Conservation (phyloP, 805 yeast genomes). For the Candida patagonica region DNA sequence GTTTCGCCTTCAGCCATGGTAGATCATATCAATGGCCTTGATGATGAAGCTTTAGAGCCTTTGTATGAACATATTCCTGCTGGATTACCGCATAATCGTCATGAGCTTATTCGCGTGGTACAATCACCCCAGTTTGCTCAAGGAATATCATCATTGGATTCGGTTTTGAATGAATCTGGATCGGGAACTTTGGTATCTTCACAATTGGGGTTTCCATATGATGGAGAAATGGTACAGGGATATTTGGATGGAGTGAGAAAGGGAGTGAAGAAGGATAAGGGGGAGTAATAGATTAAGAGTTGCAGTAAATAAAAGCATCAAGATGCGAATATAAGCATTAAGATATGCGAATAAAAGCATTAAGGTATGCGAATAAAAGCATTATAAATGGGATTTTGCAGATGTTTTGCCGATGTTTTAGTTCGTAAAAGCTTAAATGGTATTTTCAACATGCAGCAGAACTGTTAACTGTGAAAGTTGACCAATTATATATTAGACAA, state of each 20-base stretch:
- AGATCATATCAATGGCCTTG: conserved; percentile 26
- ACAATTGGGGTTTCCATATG: conserved; percentile 39
- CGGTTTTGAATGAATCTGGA: conserved; percentile 35
- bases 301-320: no score
- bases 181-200: conserved; percentile 39
- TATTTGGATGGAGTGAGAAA: conserved; percentile 38
- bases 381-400: no score
- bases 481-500: no score
- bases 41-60: conserved; percentile 25
- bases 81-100: conserved; percentile 30
- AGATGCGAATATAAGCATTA: no score
- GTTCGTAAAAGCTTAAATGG: no score
- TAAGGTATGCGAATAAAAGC: no score
- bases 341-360: no score
- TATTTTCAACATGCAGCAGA: no score
- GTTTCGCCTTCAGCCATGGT: conserved; percentile 28
- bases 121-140: conserved; percentile 42
- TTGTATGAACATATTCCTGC: conserved; percentile 37
- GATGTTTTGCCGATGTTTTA: no score
- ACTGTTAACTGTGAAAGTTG: no score
- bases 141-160: conserved; percentile 34
- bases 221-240: conserved; percentile 47
- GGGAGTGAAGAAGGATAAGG: conserved; percentile 5
- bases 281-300: no score
- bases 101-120: conserved; percentile 35